Percentiles rank a stretch among this genome's conserved stretches.
Conservation (phyloP, 192 early-diverging fungal genomes). For the Entrophospora sp. region DNA sequence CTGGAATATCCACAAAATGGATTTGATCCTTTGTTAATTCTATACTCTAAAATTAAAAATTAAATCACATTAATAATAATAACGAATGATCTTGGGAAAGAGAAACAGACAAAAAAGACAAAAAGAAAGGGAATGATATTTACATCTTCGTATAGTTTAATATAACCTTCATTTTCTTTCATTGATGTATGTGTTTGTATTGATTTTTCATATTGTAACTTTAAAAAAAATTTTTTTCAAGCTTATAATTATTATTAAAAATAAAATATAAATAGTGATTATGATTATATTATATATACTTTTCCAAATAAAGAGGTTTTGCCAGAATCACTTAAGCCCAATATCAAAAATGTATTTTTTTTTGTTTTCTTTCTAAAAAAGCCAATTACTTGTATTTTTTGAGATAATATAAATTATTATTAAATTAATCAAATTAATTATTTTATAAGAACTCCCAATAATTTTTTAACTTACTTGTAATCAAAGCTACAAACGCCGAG, state of each 20-base stretch:
- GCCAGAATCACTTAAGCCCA: slow-evolving; percentile 10
- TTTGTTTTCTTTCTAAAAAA: not conserved
- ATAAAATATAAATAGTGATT: not conserved
- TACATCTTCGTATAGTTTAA: slow-evolving; percentile 35
- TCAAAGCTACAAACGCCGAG: too few relatives aligned
- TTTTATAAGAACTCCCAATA: too few relatives aligned
- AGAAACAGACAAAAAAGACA: not conserved
- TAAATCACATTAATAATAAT: not conserved
- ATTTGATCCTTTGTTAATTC: slow-evolving; percentile 28
- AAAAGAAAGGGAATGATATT: not conserved
- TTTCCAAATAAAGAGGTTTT: slow-evolving; percentile 12
- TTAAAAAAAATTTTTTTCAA: not conserved
- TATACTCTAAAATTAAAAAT: not conserved
- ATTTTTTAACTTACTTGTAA: too few relatives aligned
- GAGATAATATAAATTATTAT: too few relatives aligned
- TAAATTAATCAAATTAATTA: too few relatives aligned
- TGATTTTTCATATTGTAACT: slow-evolving; percentile 29
- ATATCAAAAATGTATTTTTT: slow-evolving; percentile 11
- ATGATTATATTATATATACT: not conserved
- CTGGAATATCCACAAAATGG: slow-evolving; percentile 76
- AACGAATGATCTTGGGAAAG: too few relatives aligned
- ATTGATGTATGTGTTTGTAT: slow-evolving; percentile 58
- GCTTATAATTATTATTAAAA: not conserved
- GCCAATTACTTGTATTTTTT: too few relatives aligned
- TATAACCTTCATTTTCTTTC: slow-evolving; percentile 57